Conservation (phyloP, 2,329 filamentous ascomycete genomes). For the Arachnopeziza araneosa region DNA sequence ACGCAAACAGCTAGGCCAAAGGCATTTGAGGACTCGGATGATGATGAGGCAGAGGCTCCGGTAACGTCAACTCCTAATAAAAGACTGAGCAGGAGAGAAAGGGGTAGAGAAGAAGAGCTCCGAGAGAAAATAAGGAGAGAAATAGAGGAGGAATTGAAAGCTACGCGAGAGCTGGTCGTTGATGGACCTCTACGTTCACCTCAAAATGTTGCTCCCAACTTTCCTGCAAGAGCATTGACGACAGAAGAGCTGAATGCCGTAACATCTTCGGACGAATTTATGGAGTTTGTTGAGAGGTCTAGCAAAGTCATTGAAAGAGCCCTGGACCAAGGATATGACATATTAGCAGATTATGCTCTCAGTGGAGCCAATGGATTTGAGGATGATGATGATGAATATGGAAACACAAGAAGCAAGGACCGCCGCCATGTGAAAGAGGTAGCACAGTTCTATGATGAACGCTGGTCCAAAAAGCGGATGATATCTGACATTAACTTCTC, state of each 20-base stretch:
- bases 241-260: constrained; percentile 85
- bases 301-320: constrained; percentile 97
- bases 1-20: constrained; percentile 47
- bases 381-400: constrained; percentile 75
- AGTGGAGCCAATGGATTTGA: constrained; percentile 66
- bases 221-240: constrained; percentile 73
- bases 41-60: constrained; percentile 54
- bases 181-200: constrained; percentile 44
- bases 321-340: constrained; percentile 92
- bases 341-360: constrained; percentile 88
- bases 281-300: constrained; percentile 90
- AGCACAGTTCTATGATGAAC: constrained; percentile 87
- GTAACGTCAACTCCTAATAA: constrained; percentile 60
- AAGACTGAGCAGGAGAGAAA: constrained; percentile 70
- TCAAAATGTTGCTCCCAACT: constrained; percentile 49
- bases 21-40: constrained; percentile 55
- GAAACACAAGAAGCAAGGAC: constrained; percentile 64
- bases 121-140: constrained; percentile 78
- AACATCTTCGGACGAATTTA: constrained; percentile 85
- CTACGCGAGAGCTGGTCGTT: constrained; percentile 55
- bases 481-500: constrained; percentile 95
- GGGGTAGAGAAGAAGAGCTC: constrained; percentile 83
- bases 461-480: constrained; percentile 97
- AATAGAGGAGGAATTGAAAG: constrained; percentile 86
- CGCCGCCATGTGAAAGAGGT: constrained; percentile 78